Evolutionary conservation across 1,284 basidiomycete genomes (phyloP).

Genomic region (Ceratobasidium sp.): DNA sequence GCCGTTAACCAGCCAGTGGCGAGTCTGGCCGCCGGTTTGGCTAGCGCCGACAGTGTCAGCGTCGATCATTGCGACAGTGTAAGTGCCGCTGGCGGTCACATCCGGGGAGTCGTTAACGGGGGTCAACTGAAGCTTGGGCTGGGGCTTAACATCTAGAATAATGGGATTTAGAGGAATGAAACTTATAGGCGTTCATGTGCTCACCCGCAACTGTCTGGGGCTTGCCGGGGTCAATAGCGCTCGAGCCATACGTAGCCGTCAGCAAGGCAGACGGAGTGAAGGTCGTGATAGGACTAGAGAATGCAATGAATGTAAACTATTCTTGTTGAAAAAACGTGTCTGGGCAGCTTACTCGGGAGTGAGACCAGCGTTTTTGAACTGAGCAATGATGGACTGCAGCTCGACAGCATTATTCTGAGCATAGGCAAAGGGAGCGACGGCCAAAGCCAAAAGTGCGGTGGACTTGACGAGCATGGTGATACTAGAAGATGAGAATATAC

Average conservation of each 20-base stretch:
- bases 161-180: not conserved
- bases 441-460: conserved; percentile 33
- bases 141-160: conserved; percentile 64
- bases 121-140: conserved; percentile 65
- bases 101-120: conserved; percentile 61
- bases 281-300: conserved; percentile 52
- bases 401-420: conserved; percentile 37
- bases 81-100: conserved; percentile 61
- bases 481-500: not conserved
- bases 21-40: conserved; percentile 67
- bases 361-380: conserved; percentile 42
- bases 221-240: conserved; percentile 69
- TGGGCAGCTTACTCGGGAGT: conserved; percentile 22
- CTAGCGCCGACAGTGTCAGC: conserved; percentile 71
- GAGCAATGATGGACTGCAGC: conserved; percentile 44
- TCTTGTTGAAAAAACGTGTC: not conserved
- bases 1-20: conserved; percentile 85
- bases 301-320: not conserved
- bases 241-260: conserved; percentile 64
- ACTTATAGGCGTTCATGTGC: conserved; percentile 51
- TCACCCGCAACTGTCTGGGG: conserved; percentile 67
- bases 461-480: conserved; percentile 37
- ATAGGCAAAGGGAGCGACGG: conserved; percentile 38
- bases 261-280: conserved; percentile 72
- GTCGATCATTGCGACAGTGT: conserved; percentile 79